Evolutionary conservation across 495 filamentous ascomycete species (phyloP).

Genomic region (Neurospora sp.): DNA sequence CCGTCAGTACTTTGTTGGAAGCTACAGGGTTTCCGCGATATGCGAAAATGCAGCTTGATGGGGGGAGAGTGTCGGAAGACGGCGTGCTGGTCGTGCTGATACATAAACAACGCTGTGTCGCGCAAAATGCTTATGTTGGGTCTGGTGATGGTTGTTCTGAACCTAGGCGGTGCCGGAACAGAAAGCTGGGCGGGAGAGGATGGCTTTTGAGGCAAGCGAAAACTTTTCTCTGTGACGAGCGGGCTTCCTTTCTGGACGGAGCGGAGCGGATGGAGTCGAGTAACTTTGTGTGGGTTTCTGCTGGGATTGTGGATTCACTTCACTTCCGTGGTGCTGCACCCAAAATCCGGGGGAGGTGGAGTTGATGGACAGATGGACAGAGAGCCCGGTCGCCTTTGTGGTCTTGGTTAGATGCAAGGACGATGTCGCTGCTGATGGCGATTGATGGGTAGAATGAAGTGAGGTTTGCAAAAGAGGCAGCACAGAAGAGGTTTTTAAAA

Average conservation of each 20-base stretch:
- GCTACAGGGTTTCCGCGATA: slow-evolving; percentile 80
- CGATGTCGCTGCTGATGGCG: neutral
- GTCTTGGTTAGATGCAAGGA: neutral
- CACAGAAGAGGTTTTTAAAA: neutral
- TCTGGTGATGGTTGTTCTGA: slow-evolving; percentile 18
- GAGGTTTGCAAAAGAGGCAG: neutral
- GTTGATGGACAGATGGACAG: neutral
- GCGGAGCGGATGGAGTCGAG: neutral
- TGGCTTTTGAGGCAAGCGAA: neutral
- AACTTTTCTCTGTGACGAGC: neutral
- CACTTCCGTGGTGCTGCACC: neutral
- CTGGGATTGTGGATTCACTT: neutral
- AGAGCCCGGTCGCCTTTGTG: neutral
- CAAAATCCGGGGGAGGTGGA: neutral
- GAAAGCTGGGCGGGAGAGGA: neutral
- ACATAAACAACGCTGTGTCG: slow-evolving; percentile 45
- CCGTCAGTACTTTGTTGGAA: slow-evolving; percentile 75
- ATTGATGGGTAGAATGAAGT: neutral
- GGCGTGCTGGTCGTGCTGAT: slow-evolving; percentile 45
- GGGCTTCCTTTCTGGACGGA: neutral
- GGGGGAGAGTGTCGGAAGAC: slow-evolving; percentile 69
- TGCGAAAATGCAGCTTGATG: slow-evolving; percentile 92
- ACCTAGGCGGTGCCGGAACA: neutral
- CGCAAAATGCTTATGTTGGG: slow-evolving; percentile 28
- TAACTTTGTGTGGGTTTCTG: neutral